Conservation (phyloP, 1,284 basidiomycete genomes). For the Leucoagaricus sp. region DNA sequence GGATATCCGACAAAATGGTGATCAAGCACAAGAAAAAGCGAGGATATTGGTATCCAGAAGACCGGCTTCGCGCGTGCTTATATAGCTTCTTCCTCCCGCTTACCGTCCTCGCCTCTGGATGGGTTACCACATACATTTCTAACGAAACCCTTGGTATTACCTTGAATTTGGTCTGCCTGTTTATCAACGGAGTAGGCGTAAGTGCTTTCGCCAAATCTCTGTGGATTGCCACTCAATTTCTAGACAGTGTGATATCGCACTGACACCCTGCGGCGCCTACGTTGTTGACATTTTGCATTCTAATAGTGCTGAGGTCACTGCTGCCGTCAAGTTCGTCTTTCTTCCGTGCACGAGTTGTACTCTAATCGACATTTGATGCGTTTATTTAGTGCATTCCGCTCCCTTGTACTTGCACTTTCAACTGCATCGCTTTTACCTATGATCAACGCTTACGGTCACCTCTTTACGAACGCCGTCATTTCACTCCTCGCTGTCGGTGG, state of each 20-base stretch:
- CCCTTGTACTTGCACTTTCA: constrained; percentile 40
- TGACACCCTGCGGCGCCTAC: constrained; percentile 38
- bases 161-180: constrained; percentile 33
- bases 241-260: constrained; percentile 24
- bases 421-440: constrained; percentile 49
- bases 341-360: neutral
- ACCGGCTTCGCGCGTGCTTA: constrained; percentile 26
- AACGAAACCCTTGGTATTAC: constrained; percentile 25
- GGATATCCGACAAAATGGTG: constrained; percentile 31
- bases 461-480: constrained; percentile 49
- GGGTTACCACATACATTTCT: constrained; percentile 26
- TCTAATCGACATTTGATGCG: neutral
- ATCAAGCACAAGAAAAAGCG: constrained; percentile 26
- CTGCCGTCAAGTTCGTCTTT: constrained; percentile 33
- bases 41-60: constrained; percentile 31
- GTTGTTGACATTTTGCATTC: constrained; percentile 41
- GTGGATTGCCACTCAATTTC: neutral
- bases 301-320: constrained; percentile 39
- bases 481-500: constrained; percentile 44
- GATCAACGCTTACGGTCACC: constrained; percentile 54
- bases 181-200: constrained; percentile 44
- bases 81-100: constrained; percentile 24
- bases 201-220: constrained; percentile 27
- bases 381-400: constrained; percentile 43
- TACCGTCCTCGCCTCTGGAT: constrained; percentile 23